These are phyloP conservation scores for Lachnellula arida DNA, from an alignment of 2,329 filamentous ascomycete genomes.

Conservation along the genomic window DNA sequence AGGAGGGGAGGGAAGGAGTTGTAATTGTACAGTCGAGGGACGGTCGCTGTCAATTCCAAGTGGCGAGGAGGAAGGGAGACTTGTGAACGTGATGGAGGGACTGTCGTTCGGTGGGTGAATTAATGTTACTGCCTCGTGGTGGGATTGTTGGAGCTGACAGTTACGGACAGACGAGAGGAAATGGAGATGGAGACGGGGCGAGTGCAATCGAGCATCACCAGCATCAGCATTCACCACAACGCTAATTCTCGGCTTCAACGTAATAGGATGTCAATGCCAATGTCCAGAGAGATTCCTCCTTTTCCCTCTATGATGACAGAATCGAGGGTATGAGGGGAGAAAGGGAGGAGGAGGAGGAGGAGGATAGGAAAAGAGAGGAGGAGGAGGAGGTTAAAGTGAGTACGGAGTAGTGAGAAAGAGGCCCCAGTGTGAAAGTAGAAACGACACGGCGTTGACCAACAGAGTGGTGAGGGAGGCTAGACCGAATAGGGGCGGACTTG, in stretches of 20 bases:
- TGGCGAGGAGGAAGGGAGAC: background rate
- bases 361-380: conserved; percentile 10
- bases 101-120: conserved; percentile 7
- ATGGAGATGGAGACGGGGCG: conserved; percentile 7
- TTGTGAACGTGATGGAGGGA: conserved; percentile 4
- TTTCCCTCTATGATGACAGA: conserved; percentile 15
- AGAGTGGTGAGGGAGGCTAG: conserved; percentile 4
- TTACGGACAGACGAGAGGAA: conserved; percentile 20
- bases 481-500: background rate
- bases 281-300: conserved; percentile 12
- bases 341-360: conserved; percentile 12
- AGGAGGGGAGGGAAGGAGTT: background rate
- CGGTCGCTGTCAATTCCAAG: background rate
- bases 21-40: background rate
- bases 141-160: conserved; percentile 20
- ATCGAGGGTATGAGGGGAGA: conserved; percentile 17
- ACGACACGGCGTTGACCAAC: background rate
- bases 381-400: conserved; percentile 8
- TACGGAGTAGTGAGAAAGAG: conserved; percentile 6
- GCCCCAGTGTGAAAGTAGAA: conserved; percentile 6
- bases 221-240: conserved; percentile 2
- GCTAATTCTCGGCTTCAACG: conserved; percentile 10
- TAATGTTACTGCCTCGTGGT: conserved; percentile 9
- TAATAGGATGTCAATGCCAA: conserved; percentile 23
- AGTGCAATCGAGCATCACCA: conserved; percentile 12